A percentile compares a stretch with the other conserved stretches of the same genome.
phyloP scores from a whole-genome alignment of 371 early-diverging fungal genomes.

The Funneliformis caledonium region DNA sequence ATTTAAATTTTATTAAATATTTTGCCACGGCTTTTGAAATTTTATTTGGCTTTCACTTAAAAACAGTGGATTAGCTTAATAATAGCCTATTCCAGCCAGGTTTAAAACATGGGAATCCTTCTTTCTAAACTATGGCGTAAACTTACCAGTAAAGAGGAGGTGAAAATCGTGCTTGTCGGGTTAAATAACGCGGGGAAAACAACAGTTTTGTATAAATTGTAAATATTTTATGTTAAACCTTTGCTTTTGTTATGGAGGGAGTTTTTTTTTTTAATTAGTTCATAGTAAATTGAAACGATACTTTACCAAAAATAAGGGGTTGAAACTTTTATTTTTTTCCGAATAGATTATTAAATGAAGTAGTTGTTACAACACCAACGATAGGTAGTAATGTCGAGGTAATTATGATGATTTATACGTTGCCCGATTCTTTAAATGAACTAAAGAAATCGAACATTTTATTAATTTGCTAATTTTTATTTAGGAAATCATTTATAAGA shows the following conservation, averaged over 20 bases:
- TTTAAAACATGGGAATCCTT: conserved; percentile 46
- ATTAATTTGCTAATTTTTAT: not conserved
- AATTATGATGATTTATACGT: not conserved
- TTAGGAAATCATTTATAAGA: conserved; percentile 69
- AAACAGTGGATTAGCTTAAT: no score
- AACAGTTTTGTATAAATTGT: conserved; percentile 63
- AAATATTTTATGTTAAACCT: conserved; percentile 43
- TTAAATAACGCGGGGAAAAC: conserved; percentile 78
- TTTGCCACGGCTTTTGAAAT: no score
- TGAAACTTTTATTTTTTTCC: not conserved
- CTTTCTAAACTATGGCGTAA: conserved; percentile 51
- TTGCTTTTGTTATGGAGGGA: no score
- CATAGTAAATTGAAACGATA: not conserved
- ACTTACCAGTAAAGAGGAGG: conserved; percentile 52
- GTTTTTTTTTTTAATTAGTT: no score
- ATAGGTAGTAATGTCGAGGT: conserved; percentile 76
- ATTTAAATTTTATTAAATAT: no score
- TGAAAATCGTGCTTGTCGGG: conserved; percentile 69
- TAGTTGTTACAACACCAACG: conserved; percentile 75
- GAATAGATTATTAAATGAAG: conserved; percentile 68
- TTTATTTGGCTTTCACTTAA: no score
- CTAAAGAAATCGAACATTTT: not conserved
- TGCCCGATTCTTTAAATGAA: no score
- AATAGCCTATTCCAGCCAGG: not conserved
- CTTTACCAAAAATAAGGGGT: not conserved